Evolutionary conservation across 495 filamentous ascomycete species (phyloP), one percentile per base, ranked within the genome.

Genomic region (Halenospora varia): DNA sequence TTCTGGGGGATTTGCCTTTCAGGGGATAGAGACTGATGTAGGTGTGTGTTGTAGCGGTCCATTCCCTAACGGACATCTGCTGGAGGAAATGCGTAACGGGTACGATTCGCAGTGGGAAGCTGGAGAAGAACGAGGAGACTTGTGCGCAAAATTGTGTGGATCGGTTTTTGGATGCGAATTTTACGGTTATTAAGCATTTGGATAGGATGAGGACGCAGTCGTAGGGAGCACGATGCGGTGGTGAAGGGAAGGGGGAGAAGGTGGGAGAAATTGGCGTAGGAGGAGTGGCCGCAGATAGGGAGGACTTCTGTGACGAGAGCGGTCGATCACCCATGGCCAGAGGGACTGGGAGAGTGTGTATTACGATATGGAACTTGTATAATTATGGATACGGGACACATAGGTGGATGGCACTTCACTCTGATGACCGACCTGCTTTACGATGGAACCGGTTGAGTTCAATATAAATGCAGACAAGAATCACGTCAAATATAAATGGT

Each of bases 81-180:
- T 98, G 88, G 83, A 89, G 82, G 65, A 96, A 96, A 79, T 98
- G 94, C 79, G 61, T 85, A 40, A 84, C 85, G 24, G 73, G 82
- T 51, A 79, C 78, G 48, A 84, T 93, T 65, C 78, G 82, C 45
- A 78, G 74, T 44, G 80, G 81, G 24, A 76, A 79, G 60, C 77
- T 97, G 53, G 90, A 95, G 58, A 80, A 75, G 62, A 73, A 56
- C 54, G 94, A 98, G 77, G 85, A 90, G 74, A 64, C 74, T 3
- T 98, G 94, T 72, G 76, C 93, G 64, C 75, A 86, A 70, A 96
- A 96, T 75, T 98, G 94, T 66, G 89, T 97, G 46, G 88, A 95
- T 59, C 82, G 94, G 49, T 98, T 92, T 75, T 78, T 97, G 78
- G 94, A 98, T 73, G 80, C 89, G 51, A 92, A 92, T 73, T 68